Conservation (phyloP, 371 early-diverging fungal species). For the Choanephora cucurbitarum region DNA sequence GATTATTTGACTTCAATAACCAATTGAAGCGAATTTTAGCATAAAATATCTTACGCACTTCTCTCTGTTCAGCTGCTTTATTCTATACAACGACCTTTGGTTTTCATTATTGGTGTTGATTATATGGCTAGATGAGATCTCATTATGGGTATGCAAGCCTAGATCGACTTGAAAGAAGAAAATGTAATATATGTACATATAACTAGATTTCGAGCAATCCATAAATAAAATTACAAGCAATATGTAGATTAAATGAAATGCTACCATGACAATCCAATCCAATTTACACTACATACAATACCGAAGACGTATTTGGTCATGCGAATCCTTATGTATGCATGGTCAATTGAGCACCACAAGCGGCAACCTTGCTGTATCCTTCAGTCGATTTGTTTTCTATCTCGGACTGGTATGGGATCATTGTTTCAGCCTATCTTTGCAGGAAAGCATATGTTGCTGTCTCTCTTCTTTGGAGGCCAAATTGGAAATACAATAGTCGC, state of each 20-base stretch:
- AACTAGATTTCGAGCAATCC: slow-evolving; percentile 13
- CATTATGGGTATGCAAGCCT: too few species aligned
- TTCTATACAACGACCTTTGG: too few species aligned
- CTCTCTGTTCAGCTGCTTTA: too few species aligned
- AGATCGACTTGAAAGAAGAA: too few species aligned
- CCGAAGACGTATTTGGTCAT: background rate
- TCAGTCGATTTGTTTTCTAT: slow-evolving; percentile 30
- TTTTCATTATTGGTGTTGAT: too few species aligned
- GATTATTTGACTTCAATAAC: too few species aligned
- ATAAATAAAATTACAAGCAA: too few species aligned
- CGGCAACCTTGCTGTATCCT: slow-evolving; percentile 36
- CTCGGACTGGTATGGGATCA: slow-evolving; percentile 42
- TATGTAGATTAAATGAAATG: too few species aligned
- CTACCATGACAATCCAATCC: slow-evolving; percentile 14
- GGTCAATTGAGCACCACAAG: slow-evolving; percentile 25
- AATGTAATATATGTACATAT: too few species aligned
- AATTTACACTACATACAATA: slow-evolving; percentile 12
- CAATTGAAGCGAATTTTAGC: too few species aligned
- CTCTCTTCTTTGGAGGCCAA: slow-evolving; percentile 50
- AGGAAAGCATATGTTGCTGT: slow-evolving; percentile 31
- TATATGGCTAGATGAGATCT: too few species aligned
- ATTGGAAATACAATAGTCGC: slow-evolving; percentile 14
- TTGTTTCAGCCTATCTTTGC: slow-evolving; percentile 34
- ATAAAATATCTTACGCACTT: too few species aligned
- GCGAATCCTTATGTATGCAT: slow-evolving; percentile 6